Conservation (phyloP, 805 yeast species). For the Lipomyces yamadae region DNA sequence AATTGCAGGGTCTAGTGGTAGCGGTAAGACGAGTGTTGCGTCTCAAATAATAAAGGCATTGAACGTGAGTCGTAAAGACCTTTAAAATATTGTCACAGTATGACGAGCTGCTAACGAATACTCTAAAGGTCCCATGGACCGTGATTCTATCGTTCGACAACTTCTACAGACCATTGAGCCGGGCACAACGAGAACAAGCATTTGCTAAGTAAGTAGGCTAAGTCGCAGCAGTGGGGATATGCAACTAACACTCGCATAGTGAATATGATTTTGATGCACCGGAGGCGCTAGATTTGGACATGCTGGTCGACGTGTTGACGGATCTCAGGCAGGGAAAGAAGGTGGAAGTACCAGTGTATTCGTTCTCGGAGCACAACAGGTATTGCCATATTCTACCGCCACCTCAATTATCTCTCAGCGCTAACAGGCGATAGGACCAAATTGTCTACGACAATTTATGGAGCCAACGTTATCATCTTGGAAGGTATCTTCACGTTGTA, state of each 20-base stretch:
- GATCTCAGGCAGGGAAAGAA: conserved; percentile 71
- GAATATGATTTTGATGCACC: conserved; percentile 90
- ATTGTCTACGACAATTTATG: conserved; percentile 77
- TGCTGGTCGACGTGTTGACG: conserved; percentile 64
- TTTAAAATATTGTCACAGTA: not conserved
- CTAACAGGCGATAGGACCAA: conserved; percentile 52
- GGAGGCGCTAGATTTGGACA: conserved; percentile 77
- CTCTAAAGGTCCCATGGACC: conserved; percentile 82
- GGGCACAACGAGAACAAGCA: conserved; percentile 66
- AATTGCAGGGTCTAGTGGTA: conserved; percentile 84
- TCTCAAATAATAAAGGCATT: conserved; percentile 74
- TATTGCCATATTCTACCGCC: conserved; percentile 17
- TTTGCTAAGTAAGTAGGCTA: conserved; percentile 48
- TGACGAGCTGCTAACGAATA: not conserved
- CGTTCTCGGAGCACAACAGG: conserved; percentile 63
- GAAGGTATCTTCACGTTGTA: conserved; percentile 90
- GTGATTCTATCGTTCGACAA: conserved; percentile 87
- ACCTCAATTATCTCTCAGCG: not conserved
- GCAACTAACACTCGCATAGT: conserved; percentile 43
- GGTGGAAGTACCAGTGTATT: conserved; percentile 69
- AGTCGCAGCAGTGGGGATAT: not conserved
- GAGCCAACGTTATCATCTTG: conserved; percentile 89
- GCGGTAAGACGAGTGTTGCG: conserved; percentile 94
- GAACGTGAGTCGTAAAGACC: conserved; percentile 41
- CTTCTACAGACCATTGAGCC: conserved; percentile 76